Evolutionary conservation across 1,284 basidiomycete genomes (phyloP).

Genomic region (Anthracocystis panici-leucophaei): DNA sequence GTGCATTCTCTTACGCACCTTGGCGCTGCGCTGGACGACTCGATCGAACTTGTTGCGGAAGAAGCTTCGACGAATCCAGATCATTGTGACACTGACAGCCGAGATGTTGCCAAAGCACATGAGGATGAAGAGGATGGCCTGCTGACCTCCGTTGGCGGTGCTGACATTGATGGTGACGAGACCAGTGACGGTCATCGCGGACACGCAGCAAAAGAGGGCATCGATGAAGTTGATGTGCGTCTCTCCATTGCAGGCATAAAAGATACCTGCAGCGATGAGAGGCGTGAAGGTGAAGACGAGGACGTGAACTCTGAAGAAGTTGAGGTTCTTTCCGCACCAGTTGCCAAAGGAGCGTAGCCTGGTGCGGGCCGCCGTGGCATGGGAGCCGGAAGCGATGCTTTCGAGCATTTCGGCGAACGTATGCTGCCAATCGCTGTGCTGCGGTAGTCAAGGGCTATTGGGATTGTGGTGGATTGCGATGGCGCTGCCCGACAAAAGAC

Average conservation of each 20-base stretch:
- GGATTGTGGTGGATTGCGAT: background rate
- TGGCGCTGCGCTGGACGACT: slow-evolving; percentile 53
- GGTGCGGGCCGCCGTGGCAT: slow-evolving; percentile 11
- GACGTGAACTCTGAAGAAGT: slow-evolving; percentile 72
- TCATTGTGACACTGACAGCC: slow-evolving; percentile 67
- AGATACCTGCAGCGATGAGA: slow-evolving; percentile 78
- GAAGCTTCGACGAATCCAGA: slow-evolving; percentile 65
- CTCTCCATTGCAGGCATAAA: slow-evolving; percentile 71
- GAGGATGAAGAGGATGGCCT: slow-evolving; percentile 74
- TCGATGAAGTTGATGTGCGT: slow-evolving; percentile 76
- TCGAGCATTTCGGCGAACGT: slow-evolving; percentile 11
- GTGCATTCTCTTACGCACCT: slow-evolving; percentile 59
- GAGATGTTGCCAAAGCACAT: slow-evolving; percentile 68
- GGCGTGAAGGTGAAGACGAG: slow-evolving; percentile 80
- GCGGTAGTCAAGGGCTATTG: background rate
- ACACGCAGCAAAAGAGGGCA: slow-evolving; percentile 80
- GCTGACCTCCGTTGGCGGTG: slow-evolving; percentile 80
- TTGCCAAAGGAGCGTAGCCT: slow-evolving; percentile 14
- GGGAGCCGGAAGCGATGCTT: slow-evolving; percentile 10
- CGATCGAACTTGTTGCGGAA: slow-evolving; percentile 62
- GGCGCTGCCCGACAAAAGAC: slow-evolving; percentile 9
- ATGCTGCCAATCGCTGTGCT: background rate
- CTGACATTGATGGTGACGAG: slow-evolving; percentile 81
- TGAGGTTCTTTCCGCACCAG: slow-evolving; percentile 54
- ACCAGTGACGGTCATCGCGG: slow-evolving; percentile 83